Evolutionary conservation across 1,139 yeast genomes (phyloP), one percentile per base, ranked within the genome.

Genomic region (Sugiyamaella pinicola): DNA sequence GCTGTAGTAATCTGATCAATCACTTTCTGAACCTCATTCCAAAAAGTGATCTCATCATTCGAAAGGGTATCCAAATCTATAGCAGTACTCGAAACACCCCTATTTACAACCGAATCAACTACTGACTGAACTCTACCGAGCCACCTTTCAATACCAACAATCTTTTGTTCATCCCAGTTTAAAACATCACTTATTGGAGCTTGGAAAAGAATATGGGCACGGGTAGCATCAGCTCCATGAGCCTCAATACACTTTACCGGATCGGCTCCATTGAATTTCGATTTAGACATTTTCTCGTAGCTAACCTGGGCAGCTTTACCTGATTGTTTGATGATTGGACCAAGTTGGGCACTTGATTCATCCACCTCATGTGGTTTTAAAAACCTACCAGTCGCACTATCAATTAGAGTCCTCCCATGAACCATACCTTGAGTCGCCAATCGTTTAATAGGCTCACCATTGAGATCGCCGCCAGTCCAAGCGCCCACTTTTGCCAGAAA

Each of bases 361-460:
- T 80, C 84, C 15, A 84, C 64, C 61, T 93, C 97, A 1, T 84
- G 82, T 0, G 95, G 95, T 60, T 81, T 87, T 58, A 93, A 73
- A 64, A 86, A 91, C 55, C 82, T 74, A 0, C 93, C 95, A 40
- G 79, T 84, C 0, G 69, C 71, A 1, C 96, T 95, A 61, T 90
- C 85, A 10, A 77, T 74, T 61, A 69, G 87, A 0, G 99, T 93
- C 64, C 81, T 83, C 1, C 98, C 98, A 60, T 91, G 97, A 3
- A 93, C 99, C 99, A 93, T 93, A 13, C 99, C 99, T 67, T 91
- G 99, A 1, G 98, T 91, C 1, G 93, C 84, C 40, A 93, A 74
- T 56, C 80, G 81, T 51, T 74, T 79, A 62, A 93, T 82, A 0
- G 99, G 98, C 65, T 93, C 99, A 33, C 87, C 88, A 10, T 73